Conservation (phyloP, 345 rosid genomes). For the Lumnitzera littorea region DNA sequence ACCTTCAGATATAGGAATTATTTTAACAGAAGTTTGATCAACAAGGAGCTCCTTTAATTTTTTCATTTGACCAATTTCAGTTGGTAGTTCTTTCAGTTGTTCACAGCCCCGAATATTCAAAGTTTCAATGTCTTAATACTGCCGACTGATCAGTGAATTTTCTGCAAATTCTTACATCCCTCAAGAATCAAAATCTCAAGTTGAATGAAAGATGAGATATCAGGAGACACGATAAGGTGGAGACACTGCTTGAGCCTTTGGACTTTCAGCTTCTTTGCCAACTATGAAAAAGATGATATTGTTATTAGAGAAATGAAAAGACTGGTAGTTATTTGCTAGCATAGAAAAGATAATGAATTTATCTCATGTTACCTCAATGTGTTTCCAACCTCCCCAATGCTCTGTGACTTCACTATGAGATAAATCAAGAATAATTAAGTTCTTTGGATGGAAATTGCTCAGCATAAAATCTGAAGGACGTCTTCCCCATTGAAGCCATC, state of each 20-base stretch:
- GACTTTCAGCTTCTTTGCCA: too few species aligned
- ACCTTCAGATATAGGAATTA: background rate
- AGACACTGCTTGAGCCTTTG: too few species aligned
- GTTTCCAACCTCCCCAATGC: conserved; percentile 4
- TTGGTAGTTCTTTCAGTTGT: background rate
- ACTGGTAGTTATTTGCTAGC: too few species aligned
- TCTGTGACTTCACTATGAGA: background rate
- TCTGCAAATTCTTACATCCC: background rate
- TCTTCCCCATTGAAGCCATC: background rate
- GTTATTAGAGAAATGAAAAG: too few species aligned
- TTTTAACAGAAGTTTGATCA: background rate
- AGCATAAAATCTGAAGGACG: background rate
- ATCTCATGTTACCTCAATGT: background rate
- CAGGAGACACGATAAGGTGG: background rate
- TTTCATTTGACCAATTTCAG: background rate
- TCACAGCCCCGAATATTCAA: background rate
- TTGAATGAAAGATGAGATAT: background rate
- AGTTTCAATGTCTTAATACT: background rate
- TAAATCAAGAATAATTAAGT: conserved; percentile 6
- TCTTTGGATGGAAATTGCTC: background rate
- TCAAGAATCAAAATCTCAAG: conserved; percentile 5
- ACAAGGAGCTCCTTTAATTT: conserved; percentile 2
- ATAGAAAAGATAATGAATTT: background rate
- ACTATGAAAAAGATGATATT: too few species aligned
- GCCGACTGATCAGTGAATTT: conserved; percentile 2